Conservation (phyloP, 2,329 filamentous ascomycete species). For the Stenocarpella maydis region DNA sequence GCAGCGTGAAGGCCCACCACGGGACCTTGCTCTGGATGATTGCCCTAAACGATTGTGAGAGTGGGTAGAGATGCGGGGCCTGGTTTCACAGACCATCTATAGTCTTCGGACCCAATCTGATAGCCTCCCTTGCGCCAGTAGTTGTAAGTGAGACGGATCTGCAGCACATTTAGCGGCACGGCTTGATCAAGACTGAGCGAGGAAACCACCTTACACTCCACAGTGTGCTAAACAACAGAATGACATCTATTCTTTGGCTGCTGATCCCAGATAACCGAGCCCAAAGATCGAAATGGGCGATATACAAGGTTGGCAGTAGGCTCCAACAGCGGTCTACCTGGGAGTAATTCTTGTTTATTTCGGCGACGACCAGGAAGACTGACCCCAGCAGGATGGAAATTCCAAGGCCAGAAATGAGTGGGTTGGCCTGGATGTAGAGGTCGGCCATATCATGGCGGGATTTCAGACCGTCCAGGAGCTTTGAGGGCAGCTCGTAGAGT, state of each 20-base stretch:
- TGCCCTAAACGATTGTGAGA: constrained; percentile 57
- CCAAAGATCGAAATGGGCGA: constrained; percentile 85
- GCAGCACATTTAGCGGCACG: constrained; percentile 38
- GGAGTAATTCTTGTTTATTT: constrained; percentile 94
- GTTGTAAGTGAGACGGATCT: constrained; percentile 89
- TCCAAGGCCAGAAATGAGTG: constrained; percentile 77
- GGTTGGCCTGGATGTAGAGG: constrained; percentile 87
- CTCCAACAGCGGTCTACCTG: constrained; percentile 96
- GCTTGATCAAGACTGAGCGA: background rate
- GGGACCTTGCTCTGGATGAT: constrained; percentile 74
- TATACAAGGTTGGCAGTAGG: constrained; percentile 85
- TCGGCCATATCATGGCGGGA: constrained; percentile 69
- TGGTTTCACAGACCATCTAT: constrained; percentile 71
- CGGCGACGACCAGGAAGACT: constrained; percentile 78
- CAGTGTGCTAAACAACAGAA: constrained; percentile 72
- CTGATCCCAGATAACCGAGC: constrained; percentile 77
- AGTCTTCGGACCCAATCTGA: constrained; percentile 87
- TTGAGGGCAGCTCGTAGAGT: constrained; percentile 73
- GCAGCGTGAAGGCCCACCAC: constrained; percentile 75
- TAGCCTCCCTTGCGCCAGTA: constrained; percentile 98
- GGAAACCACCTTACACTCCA: constrained; percentile 76
- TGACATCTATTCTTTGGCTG: constrained; percentile 74
- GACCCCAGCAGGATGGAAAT: constrained; percentile 75
- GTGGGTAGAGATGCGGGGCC: background rate
- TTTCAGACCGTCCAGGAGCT: constrained; percentile 66